These are phyloP conservation scores for Spinacia oleracea DNA, from an alignment of 179 eudicot genomes.

Conservation along the genomic window DNA sequence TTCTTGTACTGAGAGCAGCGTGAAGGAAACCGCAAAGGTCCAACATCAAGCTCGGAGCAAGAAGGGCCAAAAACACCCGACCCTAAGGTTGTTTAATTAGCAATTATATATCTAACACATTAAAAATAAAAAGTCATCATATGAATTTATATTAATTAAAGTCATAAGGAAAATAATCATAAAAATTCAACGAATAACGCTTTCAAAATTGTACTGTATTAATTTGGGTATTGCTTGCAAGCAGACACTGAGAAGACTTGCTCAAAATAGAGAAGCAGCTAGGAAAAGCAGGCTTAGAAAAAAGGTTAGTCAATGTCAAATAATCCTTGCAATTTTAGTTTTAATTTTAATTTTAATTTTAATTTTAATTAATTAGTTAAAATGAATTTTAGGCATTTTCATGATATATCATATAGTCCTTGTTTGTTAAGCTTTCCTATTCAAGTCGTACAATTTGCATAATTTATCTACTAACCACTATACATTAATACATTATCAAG, in stretches of 20 bases:
- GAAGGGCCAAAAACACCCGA: conserved; percentile 86
- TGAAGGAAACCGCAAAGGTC: conserved; percentile 82
- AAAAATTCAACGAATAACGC: conserved; percentile 18
- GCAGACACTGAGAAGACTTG: conserved; percentile 97
- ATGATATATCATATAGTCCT: not conserved
- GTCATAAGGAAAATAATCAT: not conserved
- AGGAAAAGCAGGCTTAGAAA: conserved; percentile 99
- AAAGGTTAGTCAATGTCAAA: conserved; percentile 58
- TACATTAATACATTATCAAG: conserved; percentile 8
- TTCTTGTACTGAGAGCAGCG: conserved; percentile 51
- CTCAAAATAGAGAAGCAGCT: conserved; percentile 99
- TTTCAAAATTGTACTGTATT: not conserved
- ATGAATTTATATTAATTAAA: not conserved
- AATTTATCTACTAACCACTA: conserved; percentile 15
- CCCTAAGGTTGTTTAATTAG: conserved; percentile 58
- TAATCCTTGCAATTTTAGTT: not conserved
- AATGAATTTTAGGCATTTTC: not conserved
- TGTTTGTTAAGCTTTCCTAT: conserved; percentile 40
- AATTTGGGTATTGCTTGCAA: conserved; percentile 27
- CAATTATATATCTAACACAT: not conserved
- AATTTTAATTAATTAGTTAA: too few relatives aligned
- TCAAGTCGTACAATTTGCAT: conserved; percentile 19
- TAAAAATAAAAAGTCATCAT: not conserved
- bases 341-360: not conserved
- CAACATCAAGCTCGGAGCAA: conserved; percentile 66